Evolutionary conservation across 2,329 filamentous ascomycete genomes (phyloP), one percentile per base, ranked within the genome.

Genomic region (Neopestalotiopsis sp.): DNA sequence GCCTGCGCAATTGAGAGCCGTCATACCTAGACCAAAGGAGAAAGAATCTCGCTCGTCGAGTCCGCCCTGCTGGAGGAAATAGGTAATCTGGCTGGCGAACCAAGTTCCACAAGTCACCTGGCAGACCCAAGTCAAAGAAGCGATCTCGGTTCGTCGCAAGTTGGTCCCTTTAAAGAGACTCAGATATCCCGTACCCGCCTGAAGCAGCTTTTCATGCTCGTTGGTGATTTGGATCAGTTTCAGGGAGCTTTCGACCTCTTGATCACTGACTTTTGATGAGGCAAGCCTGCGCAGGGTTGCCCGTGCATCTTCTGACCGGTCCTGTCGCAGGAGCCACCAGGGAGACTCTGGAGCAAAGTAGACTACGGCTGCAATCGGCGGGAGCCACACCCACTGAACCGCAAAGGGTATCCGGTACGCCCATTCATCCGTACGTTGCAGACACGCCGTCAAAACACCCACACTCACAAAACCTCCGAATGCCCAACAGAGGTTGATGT

Each of bases 161-260:
- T 84, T 77, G 10, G 75, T 70, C 14, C 77, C 77, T 20, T 76
- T 75, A 72, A 84, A 83, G 70, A 78, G 81, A 72, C 82, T 77
- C 65, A 61, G 64, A 67, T 83, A 83, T 1, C 71, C 75, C 0
- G 74, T 75, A 12, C 1, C 65, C 67, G 6, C 73, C 72, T 64
- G 75, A 71, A 20, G 70, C 68, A 68, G 75, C 0, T 78, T 82
- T 56, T 81, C 75, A 10, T 76, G 71, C 72, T 82, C 79, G 76
- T 82, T 77, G 14, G 80, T 78, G 20, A 83, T 64, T 3, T 75
- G 67, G 52, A 59, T 59, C 57, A 59, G 30, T 20, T 59, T 28
- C 9, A 59, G 24, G 10, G 13, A 24, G 20, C 38, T 63, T 14
- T 63, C n/a, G 30, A 38, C 38, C 32, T 63, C 38, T 45, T 63